Evolutionary conservation across 192 early-diverging fungal genomes (phyloP), one percentile per base, ranked within the genome.

Genomic region (Podila epicladia): DNA sequence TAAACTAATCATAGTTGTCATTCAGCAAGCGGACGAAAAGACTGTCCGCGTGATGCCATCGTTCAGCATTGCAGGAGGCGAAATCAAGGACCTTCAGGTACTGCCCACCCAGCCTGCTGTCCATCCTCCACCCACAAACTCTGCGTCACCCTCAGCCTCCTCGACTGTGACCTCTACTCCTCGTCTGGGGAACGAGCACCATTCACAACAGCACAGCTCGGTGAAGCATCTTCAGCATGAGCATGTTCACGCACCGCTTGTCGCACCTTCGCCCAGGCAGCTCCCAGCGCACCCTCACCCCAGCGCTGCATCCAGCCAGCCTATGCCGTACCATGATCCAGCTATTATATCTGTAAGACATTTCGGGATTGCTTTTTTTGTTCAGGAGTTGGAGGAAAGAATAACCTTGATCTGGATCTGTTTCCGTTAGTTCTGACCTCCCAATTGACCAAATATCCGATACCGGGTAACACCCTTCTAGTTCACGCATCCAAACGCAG

Each of bases 51-150:
- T 79, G 24, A 73, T 82, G 64, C 75, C 84, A 50, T 83, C 83
- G 32, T 89, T 87, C 67, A 83, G 83, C n/a, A 87, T 91, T 9
- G 75, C 84, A 17, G 92, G 92, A 20, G 74, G 82, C 20, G 90
- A 93, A 58, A 92, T 93, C 64, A 85, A 84, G 58, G 92, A 93
- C 72, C 77, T 93, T 12, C 77, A 89, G 67, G 88, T 93, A 26
- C 55, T 91, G 4, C 67, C 82, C 35, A 83, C 67, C 15, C 68
- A 78, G 28, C 58, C 74, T 59, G 13, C 75, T 19, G 37, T 64
- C 29, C 76, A 75, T 22, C 24, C 70, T 35, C 35, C 61, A 0
- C 62, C 62, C 33, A 67, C 49, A 15, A 65, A 12, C 17, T n/a
- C 61, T 17, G 48, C 64, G 7, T 58, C 67, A 3, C 61, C 73